phyloP scores from a whole-genome alignment of 768 basidiomycete species.

The Nidularia pulvinata region DNA sequence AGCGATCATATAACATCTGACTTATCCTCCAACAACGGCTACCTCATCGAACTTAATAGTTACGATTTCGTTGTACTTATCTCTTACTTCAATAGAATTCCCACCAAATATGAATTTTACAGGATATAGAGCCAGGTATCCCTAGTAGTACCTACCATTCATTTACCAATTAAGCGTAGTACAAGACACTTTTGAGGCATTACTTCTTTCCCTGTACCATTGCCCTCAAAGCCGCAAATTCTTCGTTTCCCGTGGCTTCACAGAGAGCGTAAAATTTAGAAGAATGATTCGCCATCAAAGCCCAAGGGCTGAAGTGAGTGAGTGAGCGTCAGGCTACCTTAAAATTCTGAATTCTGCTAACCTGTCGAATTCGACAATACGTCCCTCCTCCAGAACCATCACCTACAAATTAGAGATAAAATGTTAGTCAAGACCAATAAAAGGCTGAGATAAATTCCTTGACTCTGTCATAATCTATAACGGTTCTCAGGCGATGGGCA shows the following conservation, averaged over 20 bases:
- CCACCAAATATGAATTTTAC: too few species aligned
- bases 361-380: slow-evolving; percentile 76
- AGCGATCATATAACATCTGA: too few species aligned
- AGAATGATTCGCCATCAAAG: slow-evolving; percentile 49
- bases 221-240: slow-evolving; percentile 67
- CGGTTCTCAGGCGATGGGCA: slow-evolving; percentile 79
- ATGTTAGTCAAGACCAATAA: too few species aligned
- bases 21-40: too few species aligned
- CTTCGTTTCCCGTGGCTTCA: slow-evolving; percentile 71
- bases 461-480: slow-evolving; percentile 86
- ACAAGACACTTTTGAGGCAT: too few species aligned
- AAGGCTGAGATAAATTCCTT: slow-evolving; percentile 8
- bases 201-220: slow-evolving; percentile 23
- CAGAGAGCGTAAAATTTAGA: slow-evolving; percentile 71
- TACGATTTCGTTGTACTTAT: too few species aligned
- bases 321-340: neutral
- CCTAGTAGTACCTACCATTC: too few species aligned
- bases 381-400: slow-evolving; percentile 75
- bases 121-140: too few species aligned
- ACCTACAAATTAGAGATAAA: too few species aligned
- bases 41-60: too few species aligned
- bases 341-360: slow-evolving; percentile 12
- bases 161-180: too few species aligned
- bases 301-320: slow-evolving; percentile 38
- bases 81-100: too few species aligned